Evolutionary conservation across 192 early-diverging fungal genomes (phyloP).

Genomic region (Linnemannia hyalina): DNA sequence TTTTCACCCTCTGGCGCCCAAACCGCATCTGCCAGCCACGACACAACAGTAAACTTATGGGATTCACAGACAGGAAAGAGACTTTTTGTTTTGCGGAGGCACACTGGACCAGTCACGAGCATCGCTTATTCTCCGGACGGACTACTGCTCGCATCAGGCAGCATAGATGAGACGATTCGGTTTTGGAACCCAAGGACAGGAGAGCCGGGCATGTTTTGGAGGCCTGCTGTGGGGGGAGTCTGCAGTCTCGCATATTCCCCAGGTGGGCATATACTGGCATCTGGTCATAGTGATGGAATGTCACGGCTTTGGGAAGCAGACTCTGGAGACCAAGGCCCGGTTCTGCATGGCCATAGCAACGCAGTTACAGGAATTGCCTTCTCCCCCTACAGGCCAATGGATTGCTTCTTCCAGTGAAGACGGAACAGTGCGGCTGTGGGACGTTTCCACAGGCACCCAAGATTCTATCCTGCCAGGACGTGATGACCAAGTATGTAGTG

Average conservation of each 20-base stretch:
- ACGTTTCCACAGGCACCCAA: neutral
- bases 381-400: neutral
- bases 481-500: neutral
- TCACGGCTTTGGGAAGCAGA: neutral
- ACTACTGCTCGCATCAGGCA: neutral
- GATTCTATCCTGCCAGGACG: neutral
- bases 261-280: neutral
- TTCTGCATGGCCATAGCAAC: neutral
- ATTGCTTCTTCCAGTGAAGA: neutral
- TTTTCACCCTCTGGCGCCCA: neutral
- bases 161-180: neutral
- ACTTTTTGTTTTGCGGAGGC: neutral
- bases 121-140: neutral
- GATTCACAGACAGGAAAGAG: neutral
- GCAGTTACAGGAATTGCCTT: neutral
- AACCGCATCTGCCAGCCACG: neutral
- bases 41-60: neutral
- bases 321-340: neutral
- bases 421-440: neutral
- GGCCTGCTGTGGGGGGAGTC: neutral
- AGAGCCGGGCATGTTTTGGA: neutral
- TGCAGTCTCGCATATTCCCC: neutral
- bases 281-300: neutral
- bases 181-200: neutral
- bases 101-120: neutral